Conservation (phyloP, 352 stramenopile genomes). For the Globisporangium rhizosaccharum region DNA sequence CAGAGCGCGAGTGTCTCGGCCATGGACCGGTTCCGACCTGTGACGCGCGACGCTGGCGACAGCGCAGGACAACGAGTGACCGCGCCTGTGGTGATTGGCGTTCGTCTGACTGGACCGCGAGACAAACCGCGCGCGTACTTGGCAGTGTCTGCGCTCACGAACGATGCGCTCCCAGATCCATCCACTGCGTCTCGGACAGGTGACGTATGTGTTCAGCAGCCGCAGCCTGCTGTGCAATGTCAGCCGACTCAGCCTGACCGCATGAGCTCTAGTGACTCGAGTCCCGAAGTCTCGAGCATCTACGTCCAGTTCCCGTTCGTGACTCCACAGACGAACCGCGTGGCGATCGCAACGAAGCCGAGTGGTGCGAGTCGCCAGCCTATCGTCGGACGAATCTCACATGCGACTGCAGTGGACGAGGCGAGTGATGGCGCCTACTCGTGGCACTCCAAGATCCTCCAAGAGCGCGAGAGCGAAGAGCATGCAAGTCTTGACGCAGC, state of each 20-base stretch:
- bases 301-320: constrained; percentile 65
- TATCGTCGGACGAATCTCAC: background rate
- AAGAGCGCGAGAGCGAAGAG: constrained; percentile 17
- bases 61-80: background rate
- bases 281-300: constrained; percentile 18
- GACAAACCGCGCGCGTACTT: constrained; percentile 20
- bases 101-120: constrained; percentile 20
- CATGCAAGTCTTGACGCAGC: background rate
- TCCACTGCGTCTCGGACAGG: background rate
- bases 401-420: constrained; percentile 1
- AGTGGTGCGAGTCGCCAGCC: background rate
- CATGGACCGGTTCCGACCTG: constrained; percentile 33
- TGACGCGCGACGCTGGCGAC: constrained; percentile 19
- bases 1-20: constrained; percentile 34
- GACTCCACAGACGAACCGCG: constrained; percentile 20
- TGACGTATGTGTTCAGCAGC: background rate
- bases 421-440: background rate
- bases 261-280: background rate
- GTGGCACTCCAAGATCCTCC: constrained; percentile 7
- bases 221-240: background rate
- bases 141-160: constrained; percentile 11
- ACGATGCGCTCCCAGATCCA: constrained; percentile 1
- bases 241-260: no score
- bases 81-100: constrained; percentile 26
- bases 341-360: constrained; percentile 13